Percentiles rank a stretch among this genome's conserved stretches.
Evolutionary conservation across 2,329 filamentous ascomycete species (phyloP).

Genomic region (Pseudogymnoascus sp.): DNA sequence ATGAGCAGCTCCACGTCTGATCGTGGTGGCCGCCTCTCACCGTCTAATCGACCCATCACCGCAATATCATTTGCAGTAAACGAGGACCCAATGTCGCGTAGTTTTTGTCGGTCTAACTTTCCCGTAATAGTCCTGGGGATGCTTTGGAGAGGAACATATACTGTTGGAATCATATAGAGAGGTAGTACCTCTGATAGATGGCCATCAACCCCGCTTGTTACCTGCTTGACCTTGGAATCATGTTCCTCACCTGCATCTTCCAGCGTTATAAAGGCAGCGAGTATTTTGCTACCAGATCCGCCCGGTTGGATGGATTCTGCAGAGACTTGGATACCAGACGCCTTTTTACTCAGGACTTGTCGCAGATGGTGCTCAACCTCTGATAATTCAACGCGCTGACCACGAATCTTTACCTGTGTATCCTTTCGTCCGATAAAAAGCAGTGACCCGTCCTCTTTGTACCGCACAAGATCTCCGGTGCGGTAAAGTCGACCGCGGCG

Average conservation of each 20-base stretch:
- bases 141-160: constrained; percentile 25
- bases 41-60: background rate
- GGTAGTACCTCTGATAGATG: background rate
- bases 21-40: background rate
- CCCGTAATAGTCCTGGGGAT: constrained; percentile 26
- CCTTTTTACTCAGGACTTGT: background rate
- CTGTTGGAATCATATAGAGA: constrained; percentile 32
- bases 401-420: constrained; percentile 58
- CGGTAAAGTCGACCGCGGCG: constrained; percentile 20
- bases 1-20: constrained; percentile 15
- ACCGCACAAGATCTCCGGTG: constrained; percentile 33
- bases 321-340: background rate
- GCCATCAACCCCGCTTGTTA: background rate
- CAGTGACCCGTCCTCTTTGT: constrained; percentile 51
- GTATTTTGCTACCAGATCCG: background rate
- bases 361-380: constrained; percentile 39
- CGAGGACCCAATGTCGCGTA: constrained; percentile 4
- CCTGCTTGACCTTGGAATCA: constrained; percentile 1
- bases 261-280: background rate
- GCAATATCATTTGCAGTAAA: background rate
- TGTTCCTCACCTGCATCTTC: background rate
- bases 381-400: constrained; percentile 56
- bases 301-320: background rate
- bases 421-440: constrained; percentile 57
- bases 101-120: constrained; percentile 30